Base-by-base conservation (phyloP, 148 eudicot genomes). In the Rhododendron molle region DNA sequence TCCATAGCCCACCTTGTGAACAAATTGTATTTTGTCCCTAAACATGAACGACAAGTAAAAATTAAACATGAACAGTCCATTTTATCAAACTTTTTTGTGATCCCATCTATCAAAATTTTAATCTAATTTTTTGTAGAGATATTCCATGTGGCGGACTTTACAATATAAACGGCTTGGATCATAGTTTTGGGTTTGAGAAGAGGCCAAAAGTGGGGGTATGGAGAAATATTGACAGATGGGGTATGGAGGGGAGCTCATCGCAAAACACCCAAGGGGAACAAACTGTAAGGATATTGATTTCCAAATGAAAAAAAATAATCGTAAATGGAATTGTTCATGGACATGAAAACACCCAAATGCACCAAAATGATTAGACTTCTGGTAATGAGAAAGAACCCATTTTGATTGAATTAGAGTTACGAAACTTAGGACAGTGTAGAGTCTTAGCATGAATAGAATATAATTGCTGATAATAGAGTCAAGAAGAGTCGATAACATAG, bases 311-410 rank as follows among this genome's bases (percentile, higher is more conserved):
- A 52, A 16, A 28, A 47, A 79, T 5, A 6, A 40, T 78, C 12
- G 12, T 20, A 49, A 28, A 26, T n/a, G 38, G 60, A 49, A 79
- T 14, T 46, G 26, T 14, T 40, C 38, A 62, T 60, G 23, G 30
- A 43, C 52, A 83, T 13, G 18, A 83, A 83, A 76, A 26, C 26
- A 83, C 60, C 58, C 44, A 83, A 71, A 47, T 46, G 85, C 36
- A 32, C 7, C 44, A 71, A 83, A 15, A 47, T 46, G 78, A 30
- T 32, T 52, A 10, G 18, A 46, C 28, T 9, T 46, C 3, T 44
- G 0, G 32, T n/a, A 12, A 80, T 80, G 40, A 80, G 56, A 72
- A 72, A 32, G 36, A 72, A 15, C 34, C 76, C 76, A 72, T 30
- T 72, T 72, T 32, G 20, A 67, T 67, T n/a, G 32, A n/a, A 67